These are phyloP conservation scores for Nicotiana undulata DNA, from an alignment of 257 asterid genomes.

Conservation along the genomic window DNA sequence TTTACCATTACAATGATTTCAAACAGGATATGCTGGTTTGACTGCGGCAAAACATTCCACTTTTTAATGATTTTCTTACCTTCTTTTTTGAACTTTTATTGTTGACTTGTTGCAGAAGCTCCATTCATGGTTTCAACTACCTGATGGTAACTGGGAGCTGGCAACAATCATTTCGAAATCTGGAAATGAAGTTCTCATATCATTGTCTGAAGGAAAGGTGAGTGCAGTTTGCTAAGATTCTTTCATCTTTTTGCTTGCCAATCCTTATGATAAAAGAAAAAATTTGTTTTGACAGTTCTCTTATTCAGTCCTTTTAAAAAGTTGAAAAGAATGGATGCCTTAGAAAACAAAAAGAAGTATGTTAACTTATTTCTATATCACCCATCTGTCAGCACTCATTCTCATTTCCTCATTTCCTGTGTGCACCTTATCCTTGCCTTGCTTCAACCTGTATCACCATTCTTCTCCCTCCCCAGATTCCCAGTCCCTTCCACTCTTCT, in stretches of 20 bases:
- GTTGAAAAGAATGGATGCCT: not conserved
- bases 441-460: not conserved
- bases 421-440: not conserved
- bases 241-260: constrained; percentile 2
- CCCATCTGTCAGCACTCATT: not conserved
- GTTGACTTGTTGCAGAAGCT: constrained; percentile 49
- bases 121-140: constrained; percentile 80
- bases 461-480: constrained; percentile 6
- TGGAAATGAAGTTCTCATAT: constrained; percentile 64
- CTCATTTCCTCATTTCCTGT: not conserved
- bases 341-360: not conserved
- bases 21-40: constrained; percentile 1
- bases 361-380: not conserved
- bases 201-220: constrained; percentile 76
- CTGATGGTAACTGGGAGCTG: constrained; percentile 96
- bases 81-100: constrained; percentile 4
- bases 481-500: not conserved
- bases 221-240: constrained; percentile 16
- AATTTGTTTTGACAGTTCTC: not conserved
- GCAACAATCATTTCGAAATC: constrained; percentile 58
- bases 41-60: not conserved
- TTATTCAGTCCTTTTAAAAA: not conserved
- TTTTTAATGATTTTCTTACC: constrained; percentile 8
- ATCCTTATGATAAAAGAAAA: not conserved
- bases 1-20: not conserved